Conservation (phyloP, 1,284 basidiomycete species). For the Boletellus deceptivus region DNA sequence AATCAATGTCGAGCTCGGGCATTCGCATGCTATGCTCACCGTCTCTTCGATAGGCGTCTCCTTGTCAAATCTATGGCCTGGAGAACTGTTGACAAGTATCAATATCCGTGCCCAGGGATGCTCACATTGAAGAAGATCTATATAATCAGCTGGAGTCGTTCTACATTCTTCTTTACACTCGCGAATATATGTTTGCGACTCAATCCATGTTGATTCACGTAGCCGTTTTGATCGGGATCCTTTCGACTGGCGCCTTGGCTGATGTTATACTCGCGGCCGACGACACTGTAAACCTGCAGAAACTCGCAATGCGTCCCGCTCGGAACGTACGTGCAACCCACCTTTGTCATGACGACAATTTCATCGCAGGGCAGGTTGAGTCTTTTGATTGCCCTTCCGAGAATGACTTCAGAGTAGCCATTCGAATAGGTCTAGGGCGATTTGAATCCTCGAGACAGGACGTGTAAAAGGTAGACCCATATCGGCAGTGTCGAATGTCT, state of each 20-base stretch:
- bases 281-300: constrained; percentile 37
- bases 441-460: neutral
- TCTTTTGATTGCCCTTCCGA: constrained; percentile 78
- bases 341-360: constrained; percentile 79
- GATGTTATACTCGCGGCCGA: constrained; percentile 32
- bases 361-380: constrained; percentile 69
- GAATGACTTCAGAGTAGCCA: constrained; percentile 69
- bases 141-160: constrained; percentile 69
- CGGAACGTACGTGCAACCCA: constrained; percentile 19
- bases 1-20: neutral
- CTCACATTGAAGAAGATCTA: constrained; percentile 65
- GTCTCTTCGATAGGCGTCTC: constrained; percentile 36
- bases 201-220: constrained; percentile 55
- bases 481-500: constrained; percentile 68
- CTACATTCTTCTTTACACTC: constrained; percentile 63
- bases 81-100: neutral
- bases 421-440: constrained; percentile 57
- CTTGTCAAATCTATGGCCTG: constrained; percentile 32
- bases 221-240: constrained; percentile 46
- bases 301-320: neutral
- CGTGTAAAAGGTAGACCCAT: constrained; percentile 26
- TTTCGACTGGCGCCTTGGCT: constrained; percentile 13
- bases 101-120: neutral
- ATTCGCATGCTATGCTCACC: constrained; percentile 10
- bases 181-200: constrained; percentile 71